Evolutionary conservation across 2,329 filamentous ascomycete genomes (phyloP), one percentile per base, ranked within the genome.

Genomic region (Fusarium secorum): DNA sequence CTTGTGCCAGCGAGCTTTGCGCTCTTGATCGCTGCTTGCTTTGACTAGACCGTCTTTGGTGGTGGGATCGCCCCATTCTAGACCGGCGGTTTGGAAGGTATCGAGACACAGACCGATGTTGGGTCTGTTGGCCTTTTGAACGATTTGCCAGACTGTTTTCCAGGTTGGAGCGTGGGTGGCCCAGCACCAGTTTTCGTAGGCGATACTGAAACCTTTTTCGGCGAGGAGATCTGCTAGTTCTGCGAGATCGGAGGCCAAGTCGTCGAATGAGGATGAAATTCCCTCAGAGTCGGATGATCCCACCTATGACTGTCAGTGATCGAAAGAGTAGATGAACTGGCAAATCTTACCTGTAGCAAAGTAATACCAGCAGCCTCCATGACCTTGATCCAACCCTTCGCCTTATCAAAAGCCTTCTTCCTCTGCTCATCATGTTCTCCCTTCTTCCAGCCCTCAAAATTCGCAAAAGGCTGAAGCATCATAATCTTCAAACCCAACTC

Each of bases 131-230:
- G 90, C 90, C 46, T 83, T 83, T 68, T 86, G 76, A 7, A 93
- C 90, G 17, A 94, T 90, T 4, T 87, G 81, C 90, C 91, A 94
- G 1, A 90, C 89, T 52, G 90, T 85, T 69, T 86, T 87, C 92
- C 92, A 95, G 2, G 81, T 84, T 0, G 90, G 87, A 0, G 91
- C 90, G 52, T 89, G 87, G 0, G 91, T 93, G 0, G 89, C 89
- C 92, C 92, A 95, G 79, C 91, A 93, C 91, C 91, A 94, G 76
- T 94, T 94, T 80, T 95, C 92, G 72, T 94, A 95, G 0, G 91
- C 91, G 22, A 95, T 81, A 11, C 87, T 85, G 76, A 89, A 87
- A 0, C 85, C 84, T 49, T 87, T 84, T 26, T 83, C 77, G 0
- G 85, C 86, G 3, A 92, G 83, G 55, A 91, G 80, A 59, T 92